Conservation (phyloP, 768 basidiomycete species). For the Tulasnella sp. region DNA sequence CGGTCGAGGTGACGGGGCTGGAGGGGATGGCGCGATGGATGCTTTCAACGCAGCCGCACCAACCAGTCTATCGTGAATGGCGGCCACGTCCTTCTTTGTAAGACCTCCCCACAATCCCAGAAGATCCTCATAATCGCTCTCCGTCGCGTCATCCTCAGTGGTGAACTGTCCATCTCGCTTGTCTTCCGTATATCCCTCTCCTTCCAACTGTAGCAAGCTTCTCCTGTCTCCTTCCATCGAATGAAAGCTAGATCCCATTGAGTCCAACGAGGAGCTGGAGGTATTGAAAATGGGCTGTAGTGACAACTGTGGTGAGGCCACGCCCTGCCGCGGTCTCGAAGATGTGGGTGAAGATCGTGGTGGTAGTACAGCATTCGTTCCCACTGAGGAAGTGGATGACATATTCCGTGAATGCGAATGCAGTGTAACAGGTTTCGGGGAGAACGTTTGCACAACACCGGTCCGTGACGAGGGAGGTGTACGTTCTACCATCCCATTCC, state of each 20-base stretch:
- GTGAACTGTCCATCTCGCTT: neutral
- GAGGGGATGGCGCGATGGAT: too few species aligned
- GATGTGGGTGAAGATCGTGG: neutral
- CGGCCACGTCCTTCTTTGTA: constrained; percentile 54
- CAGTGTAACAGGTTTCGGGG: constrained; percentile 6
- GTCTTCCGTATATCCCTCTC: neutral
- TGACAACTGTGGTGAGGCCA: constrained; percentile 42
- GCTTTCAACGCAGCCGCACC: constrained; percentile 35
- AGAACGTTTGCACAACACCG: neutral
- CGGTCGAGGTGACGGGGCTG: neutral
- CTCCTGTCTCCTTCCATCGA: constrained; percentile 56
- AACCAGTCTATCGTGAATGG: constrained; percentile 71
- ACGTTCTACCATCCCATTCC: too few species aligned
- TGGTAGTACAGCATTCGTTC: neutral
- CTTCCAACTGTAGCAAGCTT: constrained; percentile 20
- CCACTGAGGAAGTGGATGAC: constrained; percentile 10
- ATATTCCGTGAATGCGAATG: constrained; percentile 11
- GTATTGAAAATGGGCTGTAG: constrained; percentile 63
- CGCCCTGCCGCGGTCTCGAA: constrained; percentile 38
- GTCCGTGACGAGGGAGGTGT: too few species aligned
- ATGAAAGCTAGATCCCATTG: constrained; percentile 77
- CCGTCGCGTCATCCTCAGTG: neutral
- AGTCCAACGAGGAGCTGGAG: constrained; percentile 69
- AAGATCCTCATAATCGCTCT: constrained; percentile 29
- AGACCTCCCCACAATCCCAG: constrained; percentile 42